Conservation (phyloP, 2,329 filamentous ascomycete species). For the Alternaria infectoria region DNA sequence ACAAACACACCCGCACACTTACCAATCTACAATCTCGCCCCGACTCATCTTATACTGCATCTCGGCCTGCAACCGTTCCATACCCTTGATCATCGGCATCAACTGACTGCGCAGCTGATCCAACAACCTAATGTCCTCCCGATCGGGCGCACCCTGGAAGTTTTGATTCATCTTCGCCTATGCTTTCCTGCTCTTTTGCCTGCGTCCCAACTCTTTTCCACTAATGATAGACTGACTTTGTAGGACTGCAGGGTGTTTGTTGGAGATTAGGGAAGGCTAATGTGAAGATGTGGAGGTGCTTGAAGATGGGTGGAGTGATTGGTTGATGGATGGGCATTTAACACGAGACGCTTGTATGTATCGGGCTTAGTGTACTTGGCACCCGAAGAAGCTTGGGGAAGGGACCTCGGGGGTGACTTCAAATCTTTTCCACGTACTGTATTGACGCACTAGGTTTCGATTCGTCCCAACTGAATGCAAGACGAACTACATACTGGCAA, state of each 20-base stretch:
- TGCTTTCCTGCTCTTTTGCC: not conserved
- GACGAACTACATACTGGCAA: too few species aligned
- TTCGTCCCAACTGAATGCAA: too few species aligned
- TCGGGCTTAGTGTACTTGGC: conserved; percentile 1
- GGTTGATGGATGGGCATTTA: not conserved
- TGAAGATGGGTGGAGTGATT: conserved; percentile 1
- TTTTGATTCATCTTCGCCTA: conserved; percentile 30
- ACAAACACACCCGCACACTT: conserved; percentile 9
- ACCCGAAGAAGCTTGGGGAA: not conserved
- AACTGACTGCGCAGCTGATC: conserved; percentile 32
- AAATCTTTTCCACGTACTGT: too few species aligned
- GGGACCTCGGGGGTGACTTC: too few species aligned
- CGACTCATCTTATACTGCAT: conserved; percentile 26
- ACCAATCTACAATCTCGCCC: conserved; percentile 28
- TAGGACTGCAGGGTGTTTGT: too few species aligned
- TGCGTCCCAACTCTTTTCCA: too few species aligned
- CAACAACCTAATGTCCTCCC: conserved; percentile 30
- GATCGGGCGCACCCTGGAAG: conserved; percentile 29
- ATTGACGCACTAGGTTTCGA: too few species aligned
- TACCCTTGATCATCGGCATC: conserved; percentile 32
- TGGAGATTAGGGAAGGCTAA: too few species aligned
- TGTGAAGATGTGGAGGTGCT: not conserved
- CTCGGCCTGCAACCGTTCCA: conserved; percentile 30
- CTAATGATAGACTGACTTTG: too few species aligned
- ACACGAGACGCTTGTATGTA: not conserved